These are phyloP conservation scores for Leptographium lundbergii DNA, from an alignment of 2,329 filamentous ascomycete genomes.

Conservation along the genomic window DNA sequence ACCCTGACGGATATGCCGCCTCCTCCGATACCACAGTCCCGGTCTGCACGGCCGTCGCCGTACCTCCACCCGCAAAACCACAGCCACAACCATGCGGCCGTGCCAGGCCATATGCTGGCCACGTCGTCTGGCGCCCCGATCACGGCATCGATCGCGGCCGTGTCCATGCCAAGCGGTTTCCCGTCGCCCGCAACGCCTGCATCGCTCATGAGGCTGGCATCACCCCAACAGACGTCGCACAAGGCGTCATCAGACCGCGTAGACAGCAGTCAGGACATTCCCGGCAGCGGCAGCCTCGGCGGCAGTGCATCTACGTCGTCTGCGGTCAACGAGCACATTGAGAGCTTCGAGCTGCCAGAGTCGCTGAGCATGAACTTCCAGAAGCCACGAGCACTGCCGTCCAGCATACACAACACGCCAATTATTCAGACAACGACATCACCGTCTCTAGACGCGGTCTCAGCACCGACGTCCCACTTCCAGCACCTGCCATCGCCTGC, in stretches of 20 bases:
- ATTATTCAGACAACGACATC: conserved; percentile 10
- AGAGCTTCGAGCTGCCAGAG: conserved; percentile 59
- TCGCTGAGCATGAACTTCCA: conserved; percentile 40
- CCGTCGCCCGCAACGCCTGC: conserved; percentile 69
- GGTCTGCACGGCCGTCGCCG: conserved; percentile 54
- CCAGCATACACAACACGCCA: conserved; percentile 28
- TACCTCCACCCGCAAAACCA: conserved; percentile 43
- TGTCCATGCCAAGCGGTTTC: conserved; percentile 19
- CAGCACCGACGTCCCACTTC: conserved; percentile 38
- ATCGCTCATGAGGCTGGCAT: conserved; percentile 67
- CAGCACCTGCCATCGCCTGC: conserved; percentile 34
- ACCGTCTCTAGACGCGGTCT: conserved; percentile 22
- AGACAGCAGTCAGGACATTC: conserved; percentile 23
- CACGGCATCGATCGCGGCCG: background rate
- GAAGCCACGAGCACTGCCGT: conserved; percentile 31
- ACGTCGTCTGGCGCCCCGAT: background rate
- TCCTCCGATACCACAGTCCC: conserved; percentile 52
- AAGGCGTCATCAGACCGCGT: conserved; percentile 2
- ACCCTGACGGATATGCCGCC: conserved; percentile 54
- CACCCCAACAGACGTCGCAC: conserved; percentile 27
- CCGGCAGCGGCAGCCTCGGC: conserved; percentile 9
- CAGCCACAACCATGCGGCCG: background rate
- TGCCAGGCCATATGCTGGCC: conserved; percentile 1
- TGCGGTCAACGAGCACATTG: conserved; percentile 37
- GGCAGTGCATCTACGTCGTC: background rate